phyloP scores from a whole-genome alignment of 257 asterid genomes.

The Phtheirospermum japonicum region DNA sequence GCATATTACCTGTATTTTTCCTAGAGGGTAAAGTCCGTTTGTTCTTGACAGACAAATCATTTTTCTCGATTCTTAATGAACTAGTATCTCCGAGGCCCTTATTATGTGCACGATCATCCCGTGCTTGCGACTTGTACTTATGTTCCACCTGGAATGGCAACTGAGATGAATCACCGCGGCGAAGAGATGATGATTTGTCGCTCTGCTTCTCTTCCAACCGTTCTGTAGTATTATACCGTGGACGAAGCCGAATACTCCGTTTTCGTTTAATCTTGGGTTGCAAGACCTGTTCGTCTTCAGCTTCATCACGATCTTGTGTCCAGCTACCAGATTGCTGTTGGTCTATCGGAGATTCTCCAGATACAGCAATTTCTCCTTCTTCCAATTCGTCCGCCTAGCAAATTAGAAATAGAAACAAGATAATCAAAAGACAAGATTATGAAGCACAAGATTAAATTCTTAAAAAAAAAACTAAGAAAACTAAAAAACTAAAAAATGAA shows the following conservation, averaged over 20 bases:
- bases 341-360: slow-evolving; percentile 88
- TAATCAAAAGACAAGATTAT: slow-evolving; percentile 2
- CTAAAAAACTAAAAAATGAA: background rate
- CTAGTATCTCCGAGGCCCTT: slow-evolving; percentile 53
- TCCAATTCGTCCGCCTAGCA: slow-evolving; percentile 81
- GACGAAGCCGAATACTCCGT: slow-evolving; percentile 85
- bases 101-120: slow-evolving; percentile 48
- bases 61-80: slow-evolving; percentile 45
- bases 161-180: slow-evolving; percentile 46
- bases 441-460: background rate
- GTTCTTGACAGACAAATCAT: slow-evolving; percentile 52
- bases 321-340: slow-evolving; percentile 98
- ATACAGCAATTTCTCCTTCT: slow-evolving; percentile 92
- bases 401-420: slow-evolving; percentile 25
- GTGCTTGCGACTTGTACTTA: slow-evolving; percentile 47
- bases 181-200: slow-evolving; percentile 56
- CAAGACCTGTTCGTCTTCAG: slow-evolving; percentile 96
- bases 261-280: slow-evolving; percentile 93
- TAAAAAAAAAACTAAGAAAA: background rate
- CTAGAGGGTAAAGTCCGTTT: slow-evolving; percentile 52
- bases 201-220: slow-evolving; percentile 57
- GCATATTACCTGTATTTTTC: slow-evolving; percentile 46
- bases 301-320: slow-evolving; percentile 95
- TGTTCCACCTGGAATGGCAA: slow-evolving; percentile 60
- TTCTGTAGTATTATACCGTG: slow-evolving; percentile 59